Conservation (phyloP, 1,284 basidiomycete genomes). For the Sanghuangporus baumii region DNA sequence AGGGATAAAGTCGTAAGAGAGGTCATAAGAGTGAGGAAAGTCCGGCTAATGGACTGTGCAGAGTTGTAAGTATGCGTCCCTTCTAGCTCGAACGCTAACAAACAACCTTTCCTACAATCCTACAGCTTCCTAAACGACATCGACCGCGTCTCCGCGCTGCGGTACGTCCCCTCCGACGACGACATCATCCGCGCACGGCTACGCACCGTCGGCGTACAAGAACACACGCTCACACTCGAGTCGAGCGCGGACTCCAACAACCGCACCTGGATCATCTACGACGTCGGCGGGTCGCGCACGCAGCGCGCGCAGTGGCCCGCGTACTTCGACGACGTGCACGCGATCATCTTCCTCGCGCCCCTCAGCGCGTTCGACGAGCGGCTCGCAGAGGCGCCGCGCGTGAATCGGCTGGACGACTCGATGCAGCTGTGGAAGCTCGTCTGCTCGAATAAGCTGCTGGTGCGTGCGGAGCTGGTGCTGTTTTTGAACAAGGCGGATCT, state of each 20-base stretch:
- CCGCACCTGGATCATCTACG: conserved; percentile 34
- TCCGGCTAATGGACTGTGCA: conserved; percentile 55
- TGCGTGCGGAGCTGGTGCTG: conserved; percentile 50
- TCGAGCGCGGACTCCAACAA: conserved; percentile 17
- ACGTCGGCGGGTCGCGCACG: conserved; percentile 34
- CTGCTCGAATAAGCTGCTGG: conserved; percentile 48
- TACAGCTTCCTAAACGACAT: conserved; percentile 52
- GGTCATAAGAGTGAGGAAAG: conserved; percentile 43
- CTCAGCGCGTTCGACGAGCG: conserved; percentile 64
- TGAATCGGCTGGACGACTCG: conserved; percentile 65
- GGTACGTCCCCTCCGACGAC: conserved; percentile 63
- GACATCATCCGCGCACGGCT: conserved; percentile 69
- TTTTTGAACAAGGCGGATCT: conserved; percentile 66
- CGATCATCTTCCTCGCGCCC: conserved; percentile 66
- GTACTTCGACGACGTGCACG: conserved; percentile 67
- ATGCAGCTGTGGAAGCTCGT: conserved; percentile 59
- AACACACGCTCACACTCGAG: conserved; percentile 32
- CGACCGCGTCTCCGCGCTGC: conserved; percentile 51
- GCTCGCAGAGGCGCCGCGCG: conserved; percentile 49
- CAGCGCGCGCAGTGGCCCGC: conserved; percentile 38
- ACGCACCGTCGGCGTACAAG: conserved; percentile 35
- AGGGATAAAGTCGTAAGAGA: conserved; percentile 51
- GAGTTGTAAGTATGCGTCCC: conserved; percentile 52
- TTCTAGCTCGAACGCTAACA: conserved; percentile 29
- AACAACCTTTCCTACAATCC: not conserved